Percentiles rank a stretch among this genome's conserved stretches.
Conservation (phyloP, 2,329 filamentous ascomycete species). For the Colletotrichum trifolii region DNA sequence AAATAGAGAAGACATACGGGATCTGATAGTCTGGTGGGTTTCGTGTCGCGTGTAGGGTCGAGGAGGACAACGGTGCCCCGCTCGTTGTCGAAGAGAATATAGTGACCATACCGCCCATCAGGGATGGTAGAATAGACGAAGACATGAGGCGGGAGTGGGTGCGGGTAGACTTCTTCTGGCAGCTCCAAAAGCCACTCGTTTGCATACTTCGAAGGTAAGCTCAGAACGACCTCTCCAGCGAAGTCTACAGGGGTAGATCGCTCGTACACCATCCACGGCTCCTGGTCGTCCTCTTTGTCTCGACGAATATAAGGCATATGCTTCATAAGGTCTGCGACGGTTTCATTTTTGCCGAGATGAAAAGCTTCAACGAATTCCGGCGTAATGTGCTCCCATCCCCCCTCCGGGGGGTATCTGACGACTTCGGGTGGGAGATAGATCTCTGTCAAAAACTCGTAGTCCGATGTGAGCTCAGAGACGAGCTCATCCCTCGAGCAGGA, state of each 20-base stretch:
- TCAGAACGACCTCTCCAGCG: neutral
- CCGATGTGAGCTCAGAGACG: slow-evolving; percentile 4
- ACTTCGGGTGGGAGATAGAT: neutral
- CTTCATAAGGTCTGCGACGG: neutral
- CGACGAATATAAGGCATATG: neutral
- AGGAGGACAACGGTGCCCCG: no score
- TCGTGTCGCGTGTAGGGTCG: no score
- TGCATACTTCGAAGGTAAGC: slow-evolving; percentile 2
- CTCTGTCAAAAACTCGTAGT: no score
- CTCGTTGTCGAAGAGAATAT: no score
- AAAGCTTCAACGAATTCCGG: neutral
- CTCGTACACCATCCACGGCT: neutral
- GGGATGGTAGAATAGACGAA: no score
- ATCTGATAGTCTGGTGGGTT: no score
- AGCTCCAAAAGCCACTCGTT: slow-evolving; percentile 4
- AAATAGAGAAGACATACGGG: no score
- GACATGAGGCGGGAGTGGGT: no score
- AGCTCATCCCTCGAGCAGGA: slow-evolving; percentile 1
- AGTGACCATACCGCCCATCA: no score
- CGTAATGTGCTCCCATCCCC: neutral
- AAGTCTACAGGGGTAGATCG: neutral
- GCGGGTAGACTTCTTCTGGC: neutral
- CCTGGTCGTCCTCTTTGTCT: neutral
- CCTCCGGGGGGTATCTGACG: slow-evolving; percentile 1
- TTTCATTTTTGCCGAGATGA: slow-evolving; percentile 1